A percentile compares a stretch with the other conserved stretches of the same genome.
These are phyloP conservation scores for Curvularia verruculosa DNA, from an alignment of 2,329 filamentous ascomycete genomes.

Conservation along the genomic window DNA sequence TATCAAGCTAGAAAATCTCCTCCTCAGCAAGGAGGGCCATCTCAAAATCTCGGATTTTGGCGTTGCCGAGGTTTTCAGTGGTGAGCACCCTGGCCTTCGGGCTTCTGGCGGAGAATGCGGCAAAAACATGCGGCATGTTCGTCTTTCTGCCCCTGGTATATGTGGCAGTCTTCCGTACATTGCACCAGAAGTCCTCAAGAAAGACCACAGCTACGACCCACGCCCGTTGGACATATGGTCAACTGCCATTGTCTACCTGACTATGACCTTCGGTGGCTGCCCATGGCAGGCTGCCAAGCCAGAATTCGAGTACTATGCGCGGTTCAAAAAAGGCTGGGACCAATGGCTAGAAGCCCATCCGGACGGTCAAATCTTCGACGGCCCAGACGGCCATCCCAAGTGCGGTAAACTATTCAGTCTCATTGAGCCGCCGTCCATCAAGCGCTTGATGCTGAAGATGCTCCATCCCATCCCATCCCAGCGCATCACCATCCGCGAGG, in stretches of 20 bases:
- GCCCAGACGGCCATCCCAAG: slow-evolving; percentile 65
- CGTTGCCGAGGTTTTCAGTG: slow-evolving; percentile 83
- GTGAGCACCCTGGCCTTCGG: slow-evolving; percentile 78
- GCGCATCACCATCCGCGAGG: slow-evolving; percentile 72
- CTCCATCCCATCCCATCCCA: slow-evolving; percentile 76
- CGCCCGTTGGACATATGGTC: slow-evolving; percentile 86
- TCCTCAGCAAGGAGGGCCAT: slow-evolving; percentile 78
- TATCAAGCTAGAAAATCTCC: slow-evolving; percentile 86
- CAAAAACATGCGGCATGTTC: slow-evolving; percentile 71
- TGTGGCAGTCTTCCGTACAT: slow-evolving; percentile 88
- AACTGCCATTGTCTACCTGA: slow-evolving; percentile 80
- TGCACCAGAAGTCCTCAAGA: slow-evolving; percentile 79
- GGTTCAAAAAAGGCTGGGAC: slow-evolving; percentile 71
- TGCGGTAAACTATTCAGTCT: slow-evolving; percentile 70
- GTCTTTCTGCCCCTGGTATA: slow-evolving; percentile 77
- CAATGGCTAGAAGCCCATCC: slow-evolving; percentile 67
- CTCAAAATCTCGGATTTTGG: slow-evolving; percentile 93
- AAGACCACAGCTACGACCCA: slow-evolving; percentile 72
- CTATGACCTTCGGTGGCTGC: slow-evolving; percentile 72
- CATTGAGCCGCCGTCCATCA: slow-evolving; percentile 68
- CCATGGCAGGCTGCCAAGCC: slow-evolving; percentile 74
- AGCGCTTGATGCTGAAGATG: slow-evolving; percentile 78
- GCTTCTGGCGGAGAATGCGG: slow-evolving; percentile 76
- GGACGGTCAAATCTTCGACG: slow-evolving; percentile 59
- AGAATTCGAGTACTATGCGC: slow-evolving; percentile 64